A percentile compares a stretch with the other conserved stretches of the same genome.
Evolutionary conservation across 2,329 filamentous ascomycete species (phyloP).

Genomic region (Nectriaceae sp.): DNA sequence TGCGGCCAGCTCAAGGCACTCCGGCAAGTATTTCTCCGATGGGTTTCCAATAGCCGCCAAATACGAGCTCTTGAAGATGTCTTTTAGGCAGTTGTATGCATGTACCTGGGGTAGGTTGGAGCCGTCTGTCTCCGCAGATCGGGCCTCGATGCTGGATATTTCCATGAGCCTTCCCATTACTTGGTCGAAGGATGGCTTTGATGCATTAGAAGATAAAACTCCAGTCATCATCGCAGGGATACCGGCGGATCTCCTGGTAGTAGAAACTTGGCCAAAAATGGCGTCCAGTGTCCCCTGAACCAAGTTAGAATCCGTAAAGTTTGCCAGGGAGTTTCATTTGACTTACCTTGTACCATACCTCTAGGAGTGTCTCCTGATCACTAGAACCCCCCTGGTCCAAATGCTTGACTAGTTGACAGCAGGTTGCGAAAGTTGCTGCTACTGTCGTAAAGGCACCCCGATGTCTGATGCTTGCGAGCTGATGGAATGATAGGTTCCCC

Average conservation of each 20-base stretch:
- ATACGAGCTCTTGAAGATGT: slow-evolving; percentile 83
- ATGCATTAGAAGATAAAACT: slow-evolving; percentile 68
- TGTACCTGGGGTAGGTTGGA: slow-evolving; percentile 86
- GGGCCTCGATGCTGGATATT: slow-evolving; percentile 58
- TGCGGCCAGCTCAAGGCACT: slow-evolving; percentile 77
- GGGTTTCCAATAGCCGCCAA: slow-evolving; percentile 71
- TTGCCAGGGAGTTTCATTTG: neutral
- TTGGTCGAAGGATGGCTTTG: slow-evolving; percentile 61
- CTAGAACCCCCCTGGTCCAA: slow-evolving; percentile 33
- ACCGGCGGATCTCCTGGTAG: slow-evolving; percentile 88
- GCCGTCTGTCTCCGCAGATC: slow-evolving; percentile 58
- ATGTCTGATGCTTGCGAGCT: slow-evolving; percentile 82
- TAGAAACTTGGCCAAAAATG: slow-evolving; percentile 75
- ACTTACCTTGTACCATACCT: slow-evolving; percentile 69
- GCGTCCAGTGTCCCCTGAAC: slow-evolving; percentile 63
- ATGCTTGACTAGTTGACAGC: slow-evolving; percentile 67
- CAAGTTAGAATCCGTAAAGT: slow-evolving; percentile 7
- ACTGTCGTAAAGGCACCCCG: slow-evolving; percentile 93
- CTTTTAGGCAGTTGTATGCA: slow-evolving; percentile 89
- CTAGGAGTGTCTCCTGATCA: slow-evolving; percentile 50
- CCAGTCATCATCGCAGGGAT: slow-evolving; percentile 86
- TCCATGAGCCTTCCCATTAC: slow-evolving; percentile 64
- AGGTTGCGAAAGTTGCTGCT: slow-evolving; percentile 80
- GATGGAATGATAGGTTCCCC: slow-evolving; percentile 75
- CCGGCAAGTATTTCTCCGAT: slow-evolving; percentile 73